Evolutionary conservation across 257 asterid genomes (phyloP).

Genomic region (Cynanchum wilfordii): DNA sequence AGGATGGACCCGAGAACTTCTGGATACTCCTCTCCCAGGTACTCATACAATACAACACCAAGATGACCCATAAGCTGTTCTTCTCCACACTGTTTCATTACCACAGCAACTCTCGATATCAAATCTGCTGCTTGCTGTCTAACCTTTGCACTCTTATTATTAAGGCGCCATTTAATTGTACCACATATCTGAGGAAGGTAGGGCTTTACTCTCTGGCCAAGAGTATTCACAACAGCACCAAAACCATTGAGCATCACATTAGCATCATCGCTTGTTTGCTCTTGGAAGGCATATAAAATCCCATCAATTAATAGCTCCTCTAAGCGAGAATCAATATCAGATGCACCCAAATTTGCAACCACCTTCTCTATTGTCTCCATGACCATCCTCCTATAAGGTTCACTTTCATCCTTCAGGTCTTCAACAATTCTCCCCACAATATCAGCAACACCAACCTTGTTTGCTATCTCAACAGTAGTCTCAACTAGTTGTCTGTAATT

Average conservation of each 20-base stretch:
- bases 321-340: slow-evolving; percentile 80
- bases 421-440: slow-evolving; percentile 85
- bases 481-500: slow-evolving; percentile 87
- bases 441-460: slow-evolving; percentile 88
- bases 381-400: slow-evolving; percentile 90
- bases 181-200: slow-evolving; percentile 95
- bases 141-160: slow-evolving; percentile 89
- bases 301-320: slow-evolving; percentile 87
- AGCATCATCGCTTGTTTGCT: slow-evolving; percentile 92
- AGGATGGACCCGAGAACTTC: slow-evolving; percentile 84
- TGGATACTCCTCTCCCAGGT: slow-evolving; percentile 86
- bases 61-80: slow-evolving; percentile 93
- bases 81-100: slow-evolving; percentile 86
- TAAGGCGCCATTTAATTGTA: slow-evolving; percentile 86
- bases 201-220: slow-evolving; percentile 80
- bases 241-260: slow-evolving; percentile 92
- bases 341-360: slow-evolving; percentile 83
- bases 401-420: slow-evolving; percentile 87
- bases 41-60: slow-evolving; percentile 78
- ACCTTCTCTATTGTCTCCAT: slow-evolving; percentile 97
- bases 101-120: slow-evolving; percentile 82
- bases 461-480: slow-evolving; percentile 86
- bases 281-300: slow-evolving; percentile 85
- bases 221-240: slow-evolving; percentile 90
- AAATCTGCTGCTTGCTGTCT: slow-evolving; percentile 91